phyloP scores from a whole-genome alignment of 2,329 filamentous ascomycete species.

The Elsinoe batatas region DNA sequence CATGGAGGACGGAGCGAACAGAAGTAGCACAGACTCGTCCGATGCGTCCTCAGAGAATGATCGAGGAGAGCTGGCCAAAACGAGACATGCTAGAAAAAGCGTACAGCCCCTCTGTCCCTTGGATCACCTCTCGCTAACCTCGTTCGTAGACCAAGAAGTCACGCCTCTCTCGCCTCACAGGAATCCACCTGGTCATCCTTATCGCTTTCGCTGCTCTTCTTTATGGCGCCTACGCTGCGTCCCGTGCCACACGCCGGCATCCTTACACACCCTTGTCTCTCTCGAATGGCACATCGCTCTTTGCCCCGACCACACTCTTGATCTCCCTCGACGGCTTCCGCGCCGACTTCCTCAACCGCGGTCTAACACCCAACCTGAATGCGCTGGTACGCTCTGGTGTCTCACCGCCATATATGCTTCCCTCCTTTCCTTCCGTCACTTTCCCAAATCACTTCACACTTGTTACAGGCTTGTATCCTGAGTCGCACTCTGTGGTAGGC shows the following conservation, averaged over 20 bases:
- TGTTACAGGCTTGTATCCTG: constrained; percentile 83
- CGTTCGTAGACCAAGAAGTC: constrained; percentile 24
- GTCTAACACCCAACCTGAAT: constrained; percentile 72
- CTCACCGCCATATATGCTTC: constrained; percentile 84
- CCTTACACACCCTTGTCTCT: constrained; percentile 25
- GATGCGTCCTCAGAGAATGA: constrained; percentile 36
- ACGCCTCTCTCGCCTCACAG: constrained; percentile 30
- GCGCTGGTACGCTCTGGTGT: constrained; percentile 72
- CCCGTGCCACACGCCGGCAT: constrained; percentile 21
- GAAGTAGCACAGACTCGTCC: constrained; percentile 50
- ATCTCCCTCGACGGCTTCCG: constrained; percentile 94
- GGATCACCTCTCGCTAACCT: background rate
- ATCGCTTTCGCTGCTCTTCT: constrained; percentile 47
- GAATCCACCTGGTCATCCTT: constrained; percentile 37
- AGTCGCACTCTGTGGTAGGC: constrained; percentile 84
- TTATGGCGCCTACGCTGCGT: constrained; percentile 49
- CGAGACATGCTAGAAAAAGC: constrained; percentile 35
- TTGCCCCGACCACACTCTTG: constrained; percentile 83
- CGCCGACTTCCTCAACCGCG: constrained; percentile 79
- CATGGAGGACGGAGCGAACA: constrained; percentile 72
- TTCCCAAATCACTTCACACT: constrained; percentile 93
- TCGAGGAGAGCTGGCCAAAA: constrained; percentile 42
- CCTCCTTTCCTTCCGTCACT: constrained; percentile 90
- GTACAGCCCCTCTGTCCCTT: background rate
- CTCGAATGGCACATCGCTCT: constrained; percentile 78